Conservation (phyloP, 2,329 filamentous ascomycete species). For the Curvularia hawaiiensis region DNA sequence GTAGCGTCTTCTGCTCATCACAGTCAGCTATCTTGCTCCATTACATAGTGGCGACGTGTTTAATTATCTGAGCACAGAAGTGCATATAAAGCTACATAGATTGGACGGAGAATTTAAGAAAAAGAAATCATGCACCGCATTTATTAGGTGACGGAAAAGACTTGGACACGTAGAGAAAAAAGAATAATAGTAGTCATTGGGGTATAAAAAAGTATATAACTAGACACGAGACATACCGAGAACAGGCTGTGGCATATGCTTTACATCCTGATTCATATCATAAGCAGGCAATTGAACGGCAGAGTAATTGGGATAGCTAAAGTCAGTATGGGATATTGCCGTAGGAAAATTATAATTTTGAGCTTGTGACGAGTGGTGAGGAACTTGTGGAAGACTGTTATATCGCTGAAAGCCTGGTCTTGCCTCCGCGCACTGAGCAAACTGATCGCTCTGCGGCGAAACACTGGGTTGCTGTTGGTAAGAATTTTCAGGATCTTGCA, state of each 20-base stretch:
- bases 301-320: constrained; percentile 37
- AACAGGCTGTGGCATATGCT: constrained; percentile 46
- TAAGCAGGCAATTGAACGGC: constrained; percentile 44
- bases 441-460: constrained; percentile 32
- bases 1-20: constrained; percentile 31
- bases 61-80: neutral
- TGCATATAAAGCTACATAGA: neutral
- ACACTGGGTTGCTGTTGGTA: constrained; percentile 31
- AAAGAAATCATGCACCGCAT: constrained; percentile 16
- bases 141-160: constrained; percentile 6
- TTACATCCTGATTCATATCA: constrained; percentile 44
- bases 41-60: constrained; percentile 4
- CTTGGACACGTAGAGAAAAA: constrained; percentile 25
- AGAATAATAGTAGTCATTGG: constrained; percentile 40
- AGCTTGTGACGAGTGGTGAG: constrained; percentile 26
- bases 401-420: constrained; percentile 29
- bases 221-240: constrained; percentile 50
- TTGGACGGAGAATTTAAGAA: constrained; percentile 2
- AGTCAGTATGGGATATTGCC: constrained; percentile 34
- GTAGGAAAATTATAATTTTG: constrained; percentile 28
- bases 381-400: constrained; percentile 30
- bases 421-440: constrained; percentile 29
- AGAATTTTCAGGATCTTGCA: constrained; percentile 28
- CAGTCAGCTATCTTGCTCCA: constrained; percentile 29
- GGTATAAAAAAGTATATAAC: constrained; percentile 40